Evolutionary conservation across 345 rosid species (phyloP).

Genomic region (Sapria himalayana): DNA sequence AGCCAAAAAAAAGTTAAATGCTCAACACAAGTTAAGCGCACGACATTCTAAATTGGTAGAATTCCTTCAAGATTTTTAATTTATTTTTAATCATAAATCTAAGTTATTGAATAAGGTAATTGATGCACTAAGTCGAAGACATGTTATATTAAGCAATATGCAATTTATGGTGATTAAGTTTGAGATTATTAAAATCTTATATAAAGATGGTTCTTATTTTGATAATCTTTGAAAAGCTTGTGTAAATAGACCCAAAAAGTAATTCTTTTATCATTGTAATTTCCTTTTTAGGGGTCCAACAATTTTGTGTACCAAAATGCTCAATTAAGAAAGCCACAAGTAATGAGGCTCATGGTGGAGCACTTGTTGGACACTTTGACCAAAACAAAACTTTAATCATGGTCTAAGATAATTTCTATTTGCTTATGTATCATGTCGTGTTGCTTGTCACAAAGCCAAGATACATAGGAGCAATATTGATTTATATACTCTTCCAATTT

Average conservation of each 20-base stretch:
- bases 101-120: neutral
- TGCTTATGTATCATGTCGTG: too few relatives aligned
- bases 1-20: neutral
- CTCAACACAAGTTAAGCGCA: neutral
- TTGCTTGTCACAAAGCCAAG: too few relatives aligned
- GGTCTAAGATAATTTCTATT: too few relatives aligned
- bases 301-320: neutral
- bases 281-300: neutral
- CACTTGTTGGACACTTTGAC: neutral
- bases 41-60: neutral
- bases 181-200: neutral
- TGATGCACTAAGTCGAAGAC: neutral
- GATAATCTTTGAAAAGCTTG: too few relatives aligned
- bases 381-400: too few relatives aligned
- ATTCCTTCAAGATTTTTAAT: neutral
- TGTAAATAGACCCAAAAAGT: too few relatives aligned
- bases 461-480: too few relatives aligned
- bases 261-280: too few relatives aligned
- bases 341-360: neutral
- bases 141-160: neutral
- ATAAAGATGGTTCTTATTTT: too few relatives aligned
- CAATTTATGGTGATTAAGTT: neutral
- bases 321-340: too few relatives aligned
- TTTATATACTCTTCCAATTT: too few relatives aligned
- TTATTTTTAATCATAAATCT: neutral